Evolutionary conservation across 78 protist genomes (phyloP).

Genomic region (Dictyostelium intermedium): DNA sequence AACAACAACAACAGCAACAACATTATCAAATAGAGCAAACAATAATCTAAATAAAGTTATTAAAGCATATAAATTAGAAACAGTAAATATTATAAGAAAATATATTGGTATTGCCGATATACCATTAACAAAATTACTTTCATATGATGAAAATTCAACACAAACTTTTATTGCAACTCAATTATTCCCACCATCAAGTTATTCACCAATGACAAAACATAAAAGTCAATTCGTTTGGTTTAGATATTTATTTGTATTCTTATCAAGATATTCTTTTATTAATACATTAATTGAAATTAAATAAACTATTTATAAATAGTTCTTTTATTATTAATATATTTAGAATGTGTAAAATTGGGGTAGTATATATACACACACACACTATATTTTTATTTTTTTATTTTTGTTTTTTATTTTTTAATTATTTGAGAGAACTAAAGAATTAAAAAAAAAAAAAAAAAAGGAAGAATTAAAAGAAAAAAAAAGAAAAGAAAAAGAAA

Average conservation of each 20-base stretch:
- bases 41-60: neutral
- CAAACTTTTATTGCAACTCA: conserved; percentile 2
- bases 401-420: neutral
- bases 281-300: conserved; percentile 70
- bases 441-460: neutral
- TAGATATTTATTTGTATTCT: conserved; percentile 82
- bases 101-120: conserved; percentile 76
- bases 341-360: no score
- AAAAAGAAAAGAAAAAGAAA: neutral
- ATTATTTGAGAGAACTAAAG: no score
- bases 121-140: neutral
- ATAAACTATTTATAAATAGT: neutral
- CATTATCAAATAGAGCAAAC: neutral
- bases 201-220: conserved; percentile 82
- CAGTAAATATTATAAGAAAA: conserved; percentile 75
- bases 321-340: neutral
- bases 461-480: neutral
- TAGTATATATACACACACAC: no score
- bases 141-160: neutral
- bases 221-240: conserved; percentile 91
- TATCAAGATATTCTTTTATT: conserved; percentile 82
- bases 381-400: no score
- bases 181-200: neutral
- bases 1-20: neutral
- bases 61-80: conserved; percentile 33